Base-by-base conservation (phyloP, 805 yeast genomes). In the Candida fluviatilis region DNA sequence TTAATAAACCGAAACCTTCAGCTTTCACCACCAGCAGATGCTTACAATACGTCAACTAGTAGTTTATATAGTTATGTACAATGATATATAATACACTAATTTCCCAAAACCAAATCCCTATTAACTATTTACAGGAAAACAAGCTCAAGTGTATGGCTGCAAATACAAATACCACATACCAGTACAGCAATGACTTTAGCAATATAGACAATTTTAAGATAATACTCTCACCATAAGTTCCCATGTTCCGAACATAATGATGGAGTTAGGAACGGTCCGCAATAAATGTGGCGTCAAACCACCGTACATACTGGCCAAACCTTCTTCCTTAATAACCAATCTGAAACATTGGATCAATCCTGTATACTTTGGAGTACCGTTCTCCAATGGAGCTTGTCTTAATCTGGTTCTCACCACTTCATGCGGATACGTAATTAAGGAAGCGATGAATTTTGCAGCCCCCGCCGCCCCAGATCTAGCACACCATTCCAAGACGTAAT, bases 231-330 rank as follows among this genome's bases (percentile, higher is more conserved):
- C 73, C 18, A 68, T 67, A 25, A 93, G 59, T 57, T 93, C 99
- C 98, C 98, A 93, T 3, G 98, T 90, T 33, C 99, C 99, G 69
- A 93, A 93, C 99, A 93, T 93, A 50, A 93, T 91, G 57, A 93
- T 89, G 54, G 95, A 85, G 63, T 93, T 93, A 3, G 99, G 99
- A 37, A 93, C 99, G 0, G 99, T 93, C 62, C 99, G 78, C 67
- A 93, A 75, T 53, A 93, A 68, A 64, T 93, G 99, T 3, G 99
- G 97, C 1, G 99, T 93, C 52, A 93, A 71, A 1, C 99, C 99
- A 39, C 99, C 96, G 58, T 93, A 93, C 88, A 93, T 84, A 10
- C 96, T 84, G 5, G 75, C 82, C 37, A 91, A 62, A 1, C 99
- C 99, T 64, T 93, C 99, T 55, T 93, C 96, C 52, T 82, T 85